Evolutionary conservation across 2,329 filamentous ascomycete species (phyloP).

Genomic region (Zopfia rhizophila): DNA sequence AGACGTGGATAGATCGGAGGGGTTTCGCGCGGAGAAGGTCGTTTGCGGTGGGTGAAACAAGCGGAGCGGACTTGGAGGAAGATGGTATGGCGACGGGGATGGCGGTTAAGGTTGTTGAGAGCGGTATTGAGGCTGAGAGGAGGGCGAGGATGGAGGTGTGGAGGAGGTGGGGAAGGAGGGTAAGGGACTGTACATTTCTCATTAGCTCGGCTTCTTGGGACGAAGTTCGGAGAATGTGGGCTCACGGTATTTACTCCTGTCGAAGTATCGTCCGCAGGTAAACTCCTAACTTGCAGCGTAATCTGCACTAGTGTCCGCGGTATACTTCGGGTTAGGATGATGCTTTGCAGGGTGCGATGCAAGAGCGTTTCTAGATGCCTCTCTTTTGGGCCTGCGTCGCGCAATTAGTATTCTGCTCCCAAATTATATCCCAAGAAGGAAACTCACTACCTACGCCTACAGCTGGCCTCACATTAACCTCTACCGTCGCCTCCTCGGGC

Average conservation of each 20-base stretch:
- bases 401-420: slow-evolving; percentile 17
- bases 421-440: slow-evolving; percentile 3
- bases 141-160: slow-evolving; percentile 86
- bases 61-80: slow-evolving; percentile 68
- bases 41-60: slow-evolving; percentile 67
- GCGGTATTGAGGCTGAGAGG: slow-evolving; percentile 82
- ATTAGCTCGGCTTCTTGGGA: slow-evolving; percentile 12
- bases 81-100: slow-evolving; percentile 82
- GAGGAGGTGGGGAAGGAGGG: slow-evolving; percentile 82
- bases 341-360: slow-evolving; percentile 75
- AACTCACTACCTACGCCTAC: slow-evolving; percentile 80
- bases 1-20: slow-evolving; percentile 84
- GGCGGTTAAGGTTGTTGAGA: slow-evolving; percentile 81
- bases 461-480: slow-evolving; percentile 88
- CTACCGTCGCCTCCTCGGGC: slow-evolving; percentile 88
- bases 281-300: slow-evolving; percentile 77
- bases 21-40: slow-evolving; percentile 73
- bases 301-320: slow-evolving; percentile 83
- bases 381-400: slow-evolving; percentile 55
- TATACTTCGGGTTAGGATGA: slow-evolving; percentile 79
- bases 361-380: slow-evolving; percentile 84
- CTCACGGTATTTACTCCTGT: slow-evolving; percentile 70
- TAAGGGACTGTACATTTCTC: slow-evolving; percentile 69
- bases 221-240: slow-evolving; percentile 7
- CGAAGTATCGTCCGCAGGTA: slow-evolving; percentile 73